Evolutionary conservation across 371 early-diverging fungal genomes (phyloP).

Genomic region (Actinomucor elegans): DNA sequence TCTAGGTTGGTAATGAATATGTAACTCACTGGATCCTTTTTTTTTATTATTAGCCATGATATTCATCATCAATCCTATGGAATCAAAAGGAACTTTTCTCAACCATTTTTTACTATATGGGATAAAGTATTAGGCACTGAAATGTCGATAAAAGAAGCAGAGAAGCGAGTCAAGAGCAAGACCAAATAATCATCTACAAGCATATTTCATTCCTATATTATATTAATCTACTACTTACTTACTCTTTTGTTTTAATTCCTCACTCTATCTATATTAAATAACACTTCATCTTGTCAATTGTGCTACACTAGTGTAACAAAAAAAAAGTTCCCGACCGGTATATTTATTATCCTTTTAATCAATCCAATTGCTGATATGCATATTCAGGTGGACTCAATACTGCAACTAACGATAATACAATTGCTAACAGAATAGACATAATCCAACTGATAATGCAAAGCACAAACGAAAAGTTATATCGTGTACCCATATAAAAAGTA

Average conservation of each 20-base stretch:
- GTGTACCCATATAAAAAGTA: constrained; percentile 47
- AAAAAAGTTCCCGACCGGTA: too few relatives aligned
- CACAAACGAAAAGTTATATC: constrained; percentile 48
- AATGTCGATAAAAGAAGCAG: constrained; percentile 21
- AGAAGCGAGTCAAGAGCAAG: constrained; percentile 9
- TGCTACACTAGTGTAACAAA: too few relatives aligned
- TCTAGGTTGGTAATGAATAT: neutral
- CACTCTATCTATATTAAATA: too few relatives aligned
- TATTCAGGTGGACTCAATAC: constrained; percentile 47
- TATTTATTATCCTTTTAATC: too few relatives aligned
- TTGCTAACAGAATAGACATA: constrained; percentile 32
- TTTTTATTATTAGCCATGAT: constrained; percentile 51
- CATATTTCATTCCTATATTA: too few relatives aligned
- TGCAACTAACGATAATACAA: constrained; percentile 34
- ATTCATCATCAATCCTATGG: constrained; percentile 70
- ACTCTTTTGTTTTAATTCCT: too few relatives aligned
- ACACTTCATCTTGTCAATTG: too few relatives aligned
- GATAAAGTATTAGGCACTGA: constrained; percentile 47
- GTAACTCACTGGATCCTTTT: neutral
- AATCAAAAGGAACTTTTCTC: constrained; percentile 64
- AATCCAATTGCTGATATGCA: constrained; percentile 30
- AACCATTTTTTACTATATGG: constrained; percentile 82
- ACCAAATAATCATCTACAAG: neutral
- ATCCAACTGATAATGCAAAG: constrained; percentile 48
- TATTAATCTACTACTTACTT: too few relatives aligned